Percentiles rank a stretch among this genome's conserved stretches.
These are phyloP conservation scores for Tricholoma flavovirens DNA, from an alignment of 768 basidiomycete species.

Conservation along the genomic window DNA sequence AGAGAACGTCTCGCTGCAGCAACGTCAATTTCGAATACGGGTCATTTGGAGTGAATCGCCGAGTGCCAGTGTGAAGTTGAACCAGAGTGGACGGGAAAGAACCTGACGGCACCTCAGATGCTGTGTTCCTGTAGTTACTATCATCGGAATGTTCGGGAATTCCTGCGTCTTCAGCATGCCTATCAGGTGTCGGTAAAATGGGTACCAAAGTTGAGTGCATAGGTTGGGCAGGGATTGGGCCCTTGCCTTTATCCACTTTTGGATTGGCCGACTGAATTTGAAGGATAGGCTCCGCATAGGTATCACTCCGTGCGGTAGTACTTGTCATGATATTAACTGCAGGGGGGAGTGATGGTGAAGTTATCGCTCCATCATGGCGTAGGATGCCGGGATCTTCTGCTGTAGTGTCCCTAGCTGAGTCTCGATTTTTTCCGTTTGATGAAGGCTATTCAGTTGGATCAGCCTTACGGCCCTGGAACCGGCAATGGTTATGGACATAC, in stretches of 20 bases:
- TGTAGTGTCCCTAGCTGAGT: too few relatives aligned
- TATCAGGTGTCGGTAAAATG: neutral
- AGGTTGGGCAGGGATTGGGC: neutral
- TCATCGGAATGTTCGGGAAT: neutral
- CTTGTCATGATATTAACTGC: neutral
- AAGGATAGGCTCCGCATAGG: neutral
- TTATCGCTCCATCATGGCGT: neutral
- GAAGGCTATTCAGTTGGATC: neutral
- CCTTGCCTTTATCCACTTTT: neutral
- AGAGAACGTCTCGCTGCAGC: constrained; percentile 19
- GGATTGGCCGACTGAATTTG: neutral
- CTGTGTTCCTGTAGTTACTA: neutral
- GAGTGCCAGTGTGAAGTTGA: neutral
- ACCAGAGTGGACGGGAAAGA: neutral
- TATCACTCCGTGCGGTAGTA: neutral
- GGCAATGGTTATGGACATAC: neutral
- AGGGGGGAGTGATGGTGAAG: neutral
- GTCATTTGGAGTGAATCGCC: constrained; percentile 6
- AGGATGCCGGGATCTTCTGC: neutral
- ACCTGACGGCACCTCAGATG: neutral
- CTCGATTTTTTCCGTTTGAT: neutral
- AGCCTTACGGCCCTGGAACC: neutral
- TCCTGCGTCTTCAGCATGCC: neutral
- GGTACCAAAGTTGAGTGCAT: neutral
- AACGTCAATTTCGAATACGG: constrained; percentile 16